Percentiles rank a stretch among this genome's conserved stretches.
Evolutionary conservation across 306 rosid genomes (phyloP).

Genomic region (Medicago lupulina): DNA sequence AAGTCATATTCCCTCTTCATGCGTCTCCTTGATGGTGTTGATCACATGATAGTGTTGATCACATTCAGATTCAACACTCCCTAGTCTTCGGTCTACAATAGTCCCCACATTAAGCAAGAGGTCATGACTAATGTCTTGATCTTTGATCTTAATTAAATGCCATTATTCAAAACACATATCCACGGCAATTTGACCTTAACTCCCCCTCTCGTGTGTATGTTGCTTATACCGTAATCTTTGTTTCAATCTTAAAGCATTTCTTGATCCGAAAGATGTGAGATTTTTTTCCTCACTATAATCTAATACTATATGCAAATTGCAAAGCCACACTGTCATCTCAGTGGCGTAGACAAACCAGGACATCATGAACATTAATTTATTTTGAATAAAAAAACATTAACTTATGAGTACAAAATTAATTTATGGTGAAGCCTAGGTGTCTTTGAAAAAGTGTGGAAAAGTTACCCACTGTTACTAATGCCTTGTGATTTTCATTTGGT

Average conservation of each 20-base stretch:
- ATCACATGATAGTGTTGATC: too few species aligned
- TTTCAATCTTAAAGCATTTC: background rate
- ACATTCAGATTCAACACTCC: background rate
- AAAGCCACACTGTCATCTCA: background rate
- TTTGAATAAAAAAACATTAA: too few species aligned
- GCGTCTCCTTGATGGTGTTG: background rate
- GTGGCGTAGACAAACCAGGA: background rate
- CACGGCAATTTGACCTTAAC: constrained; percentile 4
- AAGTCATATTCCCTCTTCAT: background rate
- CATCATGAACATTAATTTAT: background rate
- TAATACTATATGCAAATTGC: background rate
- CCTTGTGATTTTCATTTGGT: too few species aligned
- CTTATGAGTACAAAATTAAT: background rate
- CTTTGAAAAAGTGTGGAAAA: too few species aligned
- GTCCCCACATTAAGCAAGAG: background rate
- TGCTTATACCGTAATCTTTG: constrained; percentile 38
- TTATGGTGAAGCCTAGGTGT: too few species aligned
- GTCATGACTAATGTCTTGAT: constrained; percentile 30
- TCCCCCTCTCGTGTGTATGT: background rate
- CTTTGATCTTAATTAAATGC: constrained; percentile 14
- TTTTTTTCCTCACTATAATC: background rate
- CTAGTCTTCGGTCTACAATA: background rate
- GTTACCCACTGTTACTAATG: too few species aligned
- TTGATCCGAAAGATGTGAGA: constrained; percentile 9
- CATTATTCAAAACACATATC: background rate